phyloP scores from a whole-genome alignment of 495 filamentous ascomycete species.

The Polyplosphaeria fusca region DNA sequence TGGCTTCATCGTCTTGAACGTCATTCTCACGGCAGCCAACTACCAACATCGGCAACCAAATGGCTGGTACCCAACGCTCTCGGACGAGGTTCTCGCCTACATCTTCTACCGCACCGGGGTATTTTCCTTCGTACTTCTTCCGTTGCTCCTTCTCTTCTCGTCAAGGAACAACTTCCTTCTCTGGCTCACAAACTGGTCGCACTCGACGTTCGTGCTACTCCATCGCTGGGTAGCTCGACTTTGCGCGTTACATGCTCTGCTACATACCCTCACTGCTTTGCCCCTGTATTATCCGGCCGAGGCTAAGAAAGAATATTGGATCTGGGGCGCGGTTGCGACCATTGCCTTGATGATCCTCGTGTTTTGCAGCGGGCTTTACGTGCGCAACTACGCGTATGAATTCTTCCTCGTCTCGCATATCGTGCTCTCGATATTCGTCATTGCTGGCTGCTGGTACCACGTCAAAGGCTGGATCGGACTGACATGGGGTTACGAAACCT shows the following conservation, averaged over 20 bases:
- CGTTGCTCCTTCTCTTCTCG: conserved; percentile 43
- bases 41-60: conserved; percentile 36
- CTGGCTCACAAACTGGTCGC: conserved; percentile 48
- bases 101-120: conserved; percentile 44
- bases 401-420: conserved; percentile 46
- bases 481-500: conserved; percentile 45
- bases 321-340: conserved; percentile 46
- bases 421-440: conserved; percentile 40
- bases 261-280: conserved; percentile 41
- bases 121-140: conserved; percentile 37
- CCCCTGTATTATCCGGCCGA: conserved; percentile 32
- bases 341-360: conserved; percentile 29
- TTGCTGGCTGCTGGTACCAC: conserved; percentile 50
- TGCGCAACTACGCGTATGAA: conserved; percentile 44
- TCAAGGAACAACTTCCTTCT: conserved; percentile 49
- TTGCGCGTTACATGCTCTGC: conserved; percentile 41
- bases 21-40: conserved; percentile 20
- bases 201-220: conserved; percentile 46
- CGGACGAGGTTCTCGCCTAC: conserved; percentile 42
- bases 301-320: conserved; percentile 38
- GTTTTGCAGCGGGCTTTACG: conserved; percentile 26
- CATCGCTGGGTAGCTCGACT: conserved; percentile 50
- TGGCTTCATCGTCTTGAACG: conserved; percentile 28
- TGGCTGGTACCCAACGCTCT: conserved; percentile 28
- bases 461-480: conserved; percentile 29